Percentiles rank a stretch among this genome's conserved stretches.
phyloP scores from a whole-genome alignment of 495 filamentous ascomycete species.

The Daldinia caldariorum region DNA sequence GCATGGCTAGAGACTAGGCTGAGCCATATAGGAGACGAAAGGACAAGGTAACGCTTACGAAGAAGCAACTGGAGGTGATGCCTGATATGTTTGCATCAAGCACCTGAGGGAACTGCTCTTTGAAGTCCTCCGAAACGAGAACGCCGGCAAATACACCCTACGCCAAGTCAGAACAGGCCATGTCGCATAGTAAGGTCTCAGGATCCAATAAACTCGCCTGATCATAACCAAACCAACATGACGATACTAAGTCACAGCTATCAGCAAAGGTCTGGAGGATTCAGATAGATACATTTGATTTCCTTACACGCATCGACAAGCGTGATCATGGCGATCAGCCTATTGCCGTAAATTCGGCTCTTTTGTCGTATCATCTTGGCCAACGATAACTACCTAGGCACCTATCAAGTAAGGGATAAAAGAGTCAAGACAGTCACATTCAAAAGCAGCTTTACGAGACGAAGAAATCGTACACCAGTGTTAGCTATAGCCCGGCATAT shows the following conservation, averaged over 20 bases:
- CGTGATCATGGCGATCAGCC: constrained; percentile 43
- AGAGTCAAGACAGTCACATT: not conserved
- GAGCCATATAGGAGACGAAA: not conserved
- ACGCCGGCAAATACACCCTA: constrained; percentile 55
- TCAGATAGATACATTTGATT: not conserved
- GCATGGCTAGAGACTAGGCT: not conserved
- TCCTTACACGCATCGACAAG: constrained; percentile 43
- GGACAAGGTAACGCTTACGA: constrained; percentile 42
- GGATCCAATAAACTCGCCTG: constrained; percentile 27
- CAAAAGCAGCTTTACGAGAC: not conserved
- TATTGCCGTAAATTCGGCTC: constrained; percentile 32
- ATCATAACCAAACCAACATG: constrained; percentile 44
- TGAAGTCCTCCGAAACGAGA: constrained; percentile 50
- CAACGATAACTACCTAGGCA: not conserved
- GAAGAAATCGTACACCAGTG: not conserved
- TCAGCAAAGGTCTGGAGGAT: constrained; percentile 4
- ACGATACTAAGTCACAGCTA: constrained; percentile 27
- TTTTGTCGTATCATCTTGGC: constrained; percentile 33
- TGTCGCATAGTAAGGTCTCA: not conserved
- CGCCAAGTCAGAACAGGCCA: not conserved
- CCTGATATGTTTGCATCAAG: constrained; percentile 42
- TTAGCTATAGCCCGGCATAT: not conserved
- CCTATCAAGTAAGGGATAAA: not conserved
- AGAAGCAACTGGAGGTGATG: constrained; percentile 55
- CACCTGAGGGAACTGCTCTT: constrained; percentile 37